Conservation (phyloP, 2,329 filamentous ascomycete species). For the Botrytis cinerea region DNA sequence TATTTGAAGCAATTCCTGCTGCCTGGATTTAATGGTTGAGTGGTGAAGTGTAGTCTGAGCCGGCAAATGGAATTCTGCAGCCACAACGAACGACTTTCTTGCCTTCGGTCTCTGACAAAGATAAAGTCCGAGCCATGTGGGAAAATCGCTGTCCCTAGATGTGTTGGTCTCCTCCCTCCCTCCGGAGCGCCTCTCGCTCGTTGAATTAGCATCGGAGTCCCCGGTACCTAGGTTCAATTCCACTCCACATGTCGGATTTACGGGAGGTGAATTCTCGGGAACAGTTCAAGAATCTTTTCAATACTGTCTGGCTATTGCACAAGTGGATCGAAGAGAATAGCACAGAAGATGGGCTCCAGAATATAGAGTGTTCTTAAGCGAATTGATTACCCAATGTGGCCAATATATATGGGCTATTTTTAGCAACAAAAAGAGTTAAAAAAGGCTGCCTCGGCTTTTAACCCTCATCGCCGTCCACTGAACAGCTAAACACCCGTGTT, state of each 20-base stretch:
- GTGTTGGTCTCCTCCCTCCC: not conserved
- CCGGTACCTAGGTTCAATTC: not conserved
- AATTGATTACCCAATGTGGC: not conserved
- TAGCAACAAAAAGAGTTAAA: not conserved
- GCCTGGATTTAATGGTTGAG: not conserved
- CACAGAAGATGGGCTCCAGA: not conserved
- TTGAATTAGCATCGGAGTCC: slow-evolving; percentile 5
- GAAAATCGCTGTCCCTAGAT: not conserved
- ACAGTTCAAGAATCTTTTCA: slow-evolving; percentile 2
- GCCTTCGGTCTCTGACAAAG: not conserved
- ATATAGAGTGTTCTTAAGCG: not conserved
- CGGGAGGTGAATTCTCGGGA: slow-evolving; percentile 13
- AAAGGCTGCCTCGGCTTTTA: not conserved
- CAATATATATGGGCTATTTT: slow-evolving; percentile 5
- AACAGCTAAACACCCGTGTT: not conserved
- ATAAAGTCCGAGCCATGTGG: not conserved
- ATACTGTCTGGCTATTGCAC: not conserved
- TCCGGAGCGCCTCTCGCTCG: not conserved
- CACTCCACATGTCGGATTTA: slow-evolving; percentile 13
- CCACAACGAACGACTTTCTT: not conserved
- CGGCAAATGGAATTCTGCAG: not conserved
- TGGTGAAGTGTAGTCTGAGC: not conserved
- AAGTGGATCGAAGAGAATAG: not conserved
- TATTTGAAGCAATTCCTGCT: not conserved
- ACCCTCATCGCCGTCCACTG: not conserved